Conservation (phyloP, 805 yeast species). For the Schwanniomyces polymorphus region DNA sequence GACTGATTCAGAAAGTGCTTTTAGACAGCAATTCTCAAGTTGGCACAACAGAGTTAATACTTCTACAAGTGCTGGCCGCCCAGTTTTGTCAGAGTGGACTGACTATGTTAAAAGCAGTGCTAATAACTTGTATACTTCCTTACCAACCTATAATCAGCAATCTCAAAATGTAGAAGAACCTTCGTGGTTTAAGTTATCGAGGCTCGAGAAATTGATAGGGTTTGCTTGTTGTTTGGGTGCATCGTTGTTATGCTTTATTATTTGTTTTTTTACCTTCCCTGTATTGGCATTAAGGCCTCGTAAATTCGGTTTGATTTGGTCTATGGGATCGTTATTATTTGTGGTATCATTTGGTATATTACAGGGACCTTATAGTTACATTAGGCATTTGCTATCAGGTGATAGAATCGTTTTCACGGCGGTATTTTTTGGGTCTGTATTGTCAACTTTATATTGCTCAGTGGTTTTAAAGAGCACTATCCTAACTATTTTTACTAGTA, state of each 20-base stretch:
- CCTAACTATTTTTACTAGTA: slow-evolving; percentile 71
- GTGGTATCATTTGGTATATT: slow-evolving; percentile 86
- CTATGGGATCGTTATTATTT: slow-evolving; percentile 85
- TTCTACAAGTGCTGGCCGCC: slow-evolving; percentile 11
- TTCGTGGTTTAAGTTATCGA: slow-evolving; percentile 69
- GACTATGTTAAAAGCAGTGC: slow-evolving; percentile 43
- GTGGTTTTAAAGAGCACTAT: slow-evolving; percentile 66
- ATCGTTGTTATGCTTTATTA: slow-evolving; percentile 74
- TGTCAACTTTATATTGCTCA: slow-evolving; percentile 77
- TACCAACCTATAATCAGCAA: slow-evolving; percentile 56
- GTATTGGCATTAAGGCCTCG: slow-evolving; percentile 86
- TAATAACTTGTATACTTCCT: slow-evolving; percentile 59
- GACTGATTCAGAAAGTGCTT: slow-evolving; percentile 33
- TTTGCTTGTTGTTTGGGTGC: slow-evolving; percentile 77
- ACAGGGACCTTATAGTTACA: slow-evolving; percentile 87
- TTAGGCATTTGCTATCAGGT: slow-evolving; percentile 69
- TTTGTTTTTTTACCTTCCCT: slow-evolving; percentile 85
- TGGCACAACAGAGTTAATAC: slow-evolving; percentile 21
- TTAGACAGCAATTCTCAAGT: slow-evolving; percentile 32
- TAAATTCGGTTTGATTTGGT: slow-evolving; percentile 89
- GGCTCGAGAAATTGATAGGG: slow-evolving; percentile 78
- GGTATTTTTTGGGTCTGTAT: slow-evolving; percentile 78
- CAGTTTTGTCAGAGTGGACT: slow-evolving; percentile 41
- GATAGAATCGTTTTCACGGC: slow-evolving; percentile 78
- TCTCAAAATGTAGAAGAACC: slow-evolving; percentile 56